Evolutionary conservation across 495 filamentous ascomycete genomes (phyloP).

Genomic region (Lindgomyces ingoldianus): DNA sequence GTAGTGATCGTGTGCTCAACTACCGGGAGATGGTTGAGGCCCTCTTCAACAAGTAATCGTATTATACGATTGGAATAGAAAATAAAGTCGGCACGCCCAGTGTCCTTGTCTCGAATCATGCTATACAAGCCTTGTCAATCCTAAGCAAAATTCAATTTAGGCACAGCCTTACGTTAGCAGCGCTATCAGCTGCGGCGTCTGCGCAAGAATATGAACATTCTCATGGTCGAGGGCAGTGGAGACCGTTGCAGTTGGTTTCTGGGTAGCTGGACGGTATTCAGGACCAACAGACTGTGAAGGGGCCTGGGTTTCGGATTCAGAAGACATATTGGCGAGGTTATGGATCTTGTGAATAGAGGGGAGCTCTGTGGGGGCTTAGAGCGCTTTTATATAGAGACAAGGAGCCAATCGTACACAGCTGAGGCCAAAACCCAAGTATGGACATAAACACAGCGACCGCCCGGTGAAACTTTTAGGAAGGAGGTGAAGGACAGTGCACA

Average conservation of each 20-base stretch:
- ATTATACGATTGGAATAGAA: constrained; percentile 99
- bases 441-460: background rate
- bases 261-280: constrained; percentile 69
- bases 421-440: background rate
- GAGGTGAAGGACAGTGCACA: constrained; percentile 6
- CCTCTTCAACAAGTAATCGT: constrained; percentile 95
- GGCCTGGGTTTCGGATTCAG: constrained; percentile 45
- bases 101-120: constrained; percentile 91
- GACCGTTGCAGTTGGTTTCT: constrained; percentile 87
- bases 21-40: constrained; percentile 92
- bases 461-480: background rate
- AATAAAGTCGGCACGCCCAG: constrained; percentile 90
- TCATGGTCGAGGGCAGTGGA: constrained; percentile 79
- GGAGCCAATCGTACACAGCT: background rate
- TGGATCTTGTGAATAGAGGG: background rate
- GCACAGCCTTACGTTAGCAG: constrained; percentile 79
- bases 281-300: constrained; percentile 77
- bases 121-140: constrained; percentile 49
- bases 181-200: constrained; percentile 95
- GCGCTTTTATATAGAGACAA: background rate
- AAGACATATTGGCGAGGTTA: constrained; percentile 35
- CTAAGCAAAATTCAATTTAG: background rate
- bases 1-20: constrained; percentile 85
- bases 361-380: background rate
- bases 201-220: constrained; percentile 86